Evolutionary conservation across 2,329 filamentous ascomycete genomes (phyloP).

Genomic region (Paraconiothyrium brasiliense): DNA sequence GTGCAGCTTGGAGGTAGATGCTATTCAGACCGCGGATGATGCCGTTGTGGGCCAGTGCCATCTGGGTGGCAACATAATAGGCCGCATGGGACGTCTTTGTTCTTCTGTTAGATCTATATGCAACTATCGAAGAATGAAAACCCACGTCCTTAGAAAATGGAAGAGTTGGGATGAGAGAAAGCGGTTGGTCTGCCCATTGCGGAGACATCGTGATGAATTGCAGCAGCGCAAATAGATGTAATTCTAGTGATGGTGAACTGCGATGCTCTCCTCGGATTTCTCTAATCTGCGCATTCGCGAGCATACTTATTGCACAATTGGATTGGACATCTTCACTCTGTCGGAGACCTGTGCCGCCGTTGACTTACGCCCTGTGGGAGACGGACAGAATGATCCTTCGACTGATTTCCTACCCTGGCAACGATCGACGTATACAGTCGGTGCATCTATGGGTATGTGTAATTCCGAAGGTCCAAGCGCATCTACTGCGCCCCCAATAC

Average conservation of each 20-base stretch:
- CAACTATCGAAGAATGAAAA: neutral
- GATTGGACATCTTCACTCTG: neutral
- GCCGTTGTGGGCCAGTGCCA: conserved; percentile 69
- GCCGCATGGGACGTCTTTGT: conserved; percentile 41
- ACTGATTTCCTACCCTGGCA: neutral
- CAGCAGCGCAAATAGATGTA: neutral
- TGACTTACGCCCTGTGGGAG: neutral
- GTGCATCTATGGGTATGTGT: neutral
- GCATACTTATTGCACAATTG: neutral
- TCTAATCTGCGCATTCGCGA: neutral
- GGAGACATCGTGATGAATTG: conserved; percentile 21
- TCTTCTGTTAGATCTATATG: conserved; percentile 15
- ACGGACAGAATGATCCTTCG: neutral
- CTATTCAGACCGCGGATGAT: conserved; percentile 72
- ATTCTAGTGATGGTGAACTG: too few species aligned
- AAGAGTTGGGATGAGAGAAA: conserved; percentile 34
- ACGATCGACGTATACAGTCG: neutral
- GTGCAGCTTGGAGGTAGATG: conserved; percentile 66
- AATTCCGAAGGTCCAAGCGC: neutral
- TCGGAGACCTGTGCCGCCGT: neutral
- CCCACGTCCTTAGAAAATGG: conserved; percentile 37
- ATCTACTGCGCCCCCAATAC: too few species aligned
- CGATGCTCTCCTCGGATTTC: too few species aligned
- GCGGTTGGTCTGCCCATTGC: conserved; percentile 39
- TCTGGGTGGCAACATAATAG: conserved; percentile 65